phyloP scores from a whole-genome alignment of 768 basidiomycete species.

The Boletus insuetus region DNA sequence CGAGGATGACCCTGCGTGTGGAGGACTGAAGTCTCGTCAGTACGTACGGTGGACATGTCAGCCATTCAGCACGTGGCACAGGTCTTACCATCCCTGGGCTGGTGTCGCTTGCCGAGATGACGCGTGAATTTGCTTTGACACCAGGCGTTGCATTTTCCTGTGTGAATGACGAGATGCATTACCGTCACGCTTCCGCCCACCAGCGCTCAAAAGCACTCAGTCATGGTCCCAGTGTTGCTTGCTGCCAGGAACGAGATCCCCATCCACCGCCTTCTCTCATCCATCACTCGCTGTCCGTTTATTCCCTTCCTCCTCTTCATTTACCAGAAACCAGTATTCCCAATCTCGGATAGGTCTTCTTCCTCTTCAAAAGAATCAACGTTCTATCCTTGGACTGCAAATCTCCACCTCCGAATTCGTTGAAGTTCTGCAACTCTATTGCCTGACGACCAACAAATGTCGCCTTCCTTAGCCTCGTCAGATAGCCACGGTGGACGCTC shows the following conservation, averaged over 20 bases:
- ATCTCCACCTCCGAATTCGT: constrained; percentile 20
- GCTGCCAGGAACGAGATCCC: constrained; percentile 15
- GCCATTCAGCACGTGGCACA: constrained; percentile 25
- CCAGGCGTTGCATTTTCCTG: constrained; percentile 19
- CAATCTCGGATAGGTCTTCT: constrained; percentile 13
- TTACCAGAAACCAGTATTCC: constrained; percentile 18
- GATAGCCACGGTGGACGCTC: constrained; percentile 12
- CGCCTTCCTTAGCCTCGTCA: constrained; percentile 25
- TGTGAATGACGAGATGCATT: constrained; percentile 24
- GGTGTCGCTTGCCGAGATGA: constrained; percentile 13
- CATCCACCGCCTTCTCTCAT: constrained; percentile 12
- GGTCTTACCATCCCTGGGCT: not conserved
- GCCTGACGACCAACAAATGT: constrained; percentile 35
- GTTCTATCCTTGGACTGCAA: constrained; percentile 29
- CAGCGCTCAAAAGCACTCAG: constrained; percentile 24
- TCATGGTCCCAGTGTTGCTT: not conserved
- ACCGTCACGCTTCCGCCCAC: constrained; percentile 20
- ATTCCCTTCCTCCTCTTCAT: constrained; percentile 4
- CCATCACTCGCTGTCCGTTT: constrained; percentile 5
- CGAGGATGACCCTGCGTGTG: constrained; percentile 5
- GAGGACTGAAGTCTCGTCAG: not conserved
- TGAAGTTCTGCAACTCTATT: constrained; percentile 22
- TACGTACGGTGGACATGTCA: not conserved
- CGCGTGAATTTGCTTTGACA: constrained; percentile 27
- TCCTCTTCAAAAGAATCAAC: constrained; percentile 17